Percentiles rank a stretch among this genome's conserved stretches.
Evolutionary conservation across 768 basidiomycete genomes (phyloP).

Genomic region (Calocybe cyanea): DNA sequence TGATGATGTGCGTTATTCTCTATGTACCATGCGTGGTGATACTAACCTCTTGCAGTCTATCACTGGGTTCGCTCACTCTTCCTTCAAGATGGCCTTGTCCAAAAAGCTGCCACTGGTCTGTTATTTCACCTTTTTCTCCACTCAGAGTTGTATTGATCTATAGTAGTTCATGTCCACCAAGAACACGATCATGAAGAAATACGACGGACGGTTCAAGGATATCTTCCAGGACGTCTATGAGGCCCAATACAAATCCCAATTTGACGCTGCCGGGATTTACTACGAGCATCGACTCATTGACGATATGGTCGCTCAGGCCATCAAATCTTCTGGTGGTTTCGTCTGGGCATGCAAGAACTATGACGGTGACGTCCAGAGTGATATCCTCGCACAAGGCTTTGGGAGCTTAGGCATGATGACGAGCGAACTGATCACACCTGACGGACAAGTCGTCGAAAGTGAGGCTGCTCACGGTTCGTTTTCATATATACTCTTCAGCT

Average conservation of each 20-base stretch:
- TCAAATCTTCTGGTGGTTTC: conserved; percentile 96
- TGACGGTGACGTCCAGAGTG: conserved; percentile 85
- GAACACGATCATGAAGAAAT: conserved; percentile 96
- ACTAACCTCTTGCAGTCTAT: conserved; percentile 58
- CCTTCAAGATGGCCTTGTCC: conserved; percentile 91
- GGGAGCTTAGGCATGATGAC: conserved; percentile 99
- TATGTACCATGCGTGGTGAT: background rate
- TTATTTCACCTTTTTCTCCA: background rate
- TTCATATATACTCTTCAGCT: background rate
- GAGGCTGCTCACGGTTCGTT: conserved; percentile 88
- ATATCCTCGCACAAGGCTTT: conserved; percentile 97
- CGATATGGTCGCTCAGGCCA: conserved; percentile 97
- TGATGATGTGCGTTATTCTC: conserved; percentile 58
- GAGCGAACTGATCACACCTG: conserved; percentile 90
- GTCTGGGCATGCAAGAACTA: conserved; percentile 76
- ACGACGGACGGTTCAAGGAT: conserved; percentile 99
- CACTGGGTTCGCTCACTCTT: conserved; percentile 91
- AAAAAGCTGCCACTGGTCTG: conserved; percentile 73
- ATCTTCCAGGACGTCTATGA: conserved; percentile 98
- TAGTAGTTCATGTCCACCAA: conserved; percentile 97
- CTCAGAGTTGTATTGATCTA: background rate
- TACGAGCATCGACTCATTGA: conserved; percentile 97
- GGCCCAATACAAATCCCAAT: conserved; percentile 63
- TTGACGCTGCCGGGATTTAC: conserved; percentile 70
- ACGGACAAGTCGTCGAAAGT: conserved; percentile 87